phyloP scores from a whole-genome alignment of 2,329 filamentous ascomycete genomes.

The Parafenestella ontariensis region DNA sequence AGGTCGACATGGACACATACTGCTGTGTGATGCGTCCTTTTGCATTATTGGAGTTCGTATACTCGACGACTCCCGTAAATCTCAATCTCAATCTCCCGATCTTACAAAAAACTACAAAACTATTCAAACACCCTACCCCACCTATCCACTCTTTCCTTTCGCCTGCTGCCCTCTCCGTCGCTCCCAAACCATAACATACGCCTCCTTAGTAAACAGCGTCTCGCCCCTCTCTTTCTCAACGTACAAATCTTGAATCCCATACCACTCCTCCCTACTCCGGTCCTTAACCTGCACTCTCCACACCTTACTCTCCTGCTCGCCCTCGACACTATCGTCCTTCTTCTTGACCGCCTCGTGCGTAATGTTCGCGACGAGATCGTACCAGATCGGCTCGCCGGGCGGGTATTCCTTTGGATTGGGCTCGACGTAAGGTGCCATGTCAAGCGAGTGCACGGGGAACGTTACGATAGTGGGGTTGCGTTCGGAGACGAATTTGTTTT shows the following conservation, averaged over 20 bases:
- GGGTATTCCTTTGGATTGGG: conserved; percentile 76
- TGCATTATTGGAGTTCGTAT: too few relatives aligned
- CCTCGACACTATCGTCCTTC: conserved; percentile 82
- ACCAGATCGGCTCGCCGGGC: conserved; percentile 83
- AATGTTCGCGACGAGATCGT: conserved; percentile 95
- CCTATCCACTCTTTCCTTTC: not conserved
- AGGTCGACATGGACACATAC: too few relatives aligned
- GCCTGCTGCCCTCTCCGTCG: conserved; percentile 63
- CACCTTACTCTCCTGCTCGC: conserved; percentile 88
- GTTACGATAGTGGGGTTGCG: conserved; percentile 98
- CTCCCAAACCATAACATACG: conserved; percentile 97
- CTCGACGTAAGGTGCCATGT: conserved; percentile 90
- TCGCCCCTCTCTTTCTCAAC: conserved; percentile 90
- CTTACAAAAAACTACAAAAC: not conserved
- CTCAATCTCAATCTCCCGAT: too few relatives aligned
- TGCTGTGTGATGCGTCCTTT: too few relatives aligned
- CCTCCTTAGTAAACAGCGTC: conserved; percentile 89
- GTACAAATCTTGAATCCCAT: conserved; percentile 91
- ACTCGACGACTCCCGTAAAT: too few relatives aligned
- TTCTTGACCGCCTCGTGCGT: conserved; percentile 82
- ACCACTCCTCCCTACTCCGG: conserved; percentile 83
- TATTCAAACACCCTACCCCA: not conserved
- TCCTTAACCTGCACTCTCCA: conserved; percentile 94
- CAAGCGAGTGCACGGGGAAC: conserved; percentile 83
- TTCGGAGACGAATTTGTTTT: conserved; percentile 95